These are phyloP conservation scores for Xylaria sp. DNA, from an alignment of 2,329 filamentous ascomycete genomes.

Conservation along the genomic window DNA sequence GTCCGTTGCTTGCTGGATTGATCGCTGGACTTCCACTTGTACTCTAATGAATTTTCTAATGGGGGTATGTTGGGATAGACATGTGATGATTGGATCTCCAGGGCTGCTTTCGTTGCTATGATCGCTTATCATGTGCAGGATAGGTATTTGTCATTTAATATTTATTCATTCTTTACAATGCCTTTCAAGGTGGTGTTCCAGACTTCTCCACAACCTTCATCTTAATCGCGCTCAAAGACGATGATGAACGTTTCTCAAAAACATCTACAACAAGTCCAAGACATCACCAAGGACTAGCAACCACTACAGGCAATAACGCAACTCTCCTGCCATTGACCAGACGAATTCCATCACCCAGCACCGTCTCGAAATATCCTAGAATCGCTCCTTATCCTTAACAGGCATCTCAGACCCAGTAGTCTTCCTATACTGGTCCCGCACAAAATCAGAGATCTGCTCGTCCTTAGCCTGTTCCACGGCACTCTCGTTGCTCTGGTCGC, in stretches of 20 bases:
- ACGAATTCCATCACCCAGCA: background rate
- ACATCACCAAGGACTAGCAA: too few species aligned
- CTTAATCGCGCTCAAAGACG: too few species aligned
- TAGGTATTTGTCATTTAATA: background rate
- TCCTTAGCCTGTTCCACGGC: slow-evolving; percentile 87
- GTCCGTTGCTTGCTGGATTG: slow-evolving; percentile 28
- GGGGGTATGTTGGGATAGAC: background rate
- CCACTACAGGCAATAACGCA: background rate
- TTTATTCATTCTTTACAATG: background rate
- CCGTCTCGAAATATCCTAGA: slow-evolving; percentile 28
- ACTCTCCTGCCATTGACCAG: background rate
- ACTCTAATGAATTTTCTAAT: slow-evolving; percentile 23
- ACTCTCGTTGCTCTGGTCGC: slow-evolving; percentile 76
- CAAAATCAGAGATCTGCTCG: slow-evolving; percentile 78
- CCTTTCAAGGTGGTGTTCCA: background rate
- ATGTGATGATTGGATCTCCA: background rate
- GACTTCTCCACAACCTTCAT: background rate
- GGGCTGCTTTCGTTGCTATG: too few species aligned
- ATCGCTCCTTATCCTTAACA: slow-evolving; percentile 73
- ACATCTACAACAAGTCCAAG: too few species aligned
- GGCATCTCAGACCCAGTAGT: slow-evolving; percentile 75
- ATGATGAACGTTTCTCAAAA: too few species aligned
- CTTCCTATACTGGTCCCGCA: slow-evolving; percentile 76
- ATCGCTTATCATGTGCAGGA: background rate
- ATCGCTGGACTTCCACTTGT: slow-evolving; percentile 17